phyloP scores from a whole-genome alignment of 2,329 filamentous ascomycete species.

The Colletotrichum chlorophyti region DNA sequence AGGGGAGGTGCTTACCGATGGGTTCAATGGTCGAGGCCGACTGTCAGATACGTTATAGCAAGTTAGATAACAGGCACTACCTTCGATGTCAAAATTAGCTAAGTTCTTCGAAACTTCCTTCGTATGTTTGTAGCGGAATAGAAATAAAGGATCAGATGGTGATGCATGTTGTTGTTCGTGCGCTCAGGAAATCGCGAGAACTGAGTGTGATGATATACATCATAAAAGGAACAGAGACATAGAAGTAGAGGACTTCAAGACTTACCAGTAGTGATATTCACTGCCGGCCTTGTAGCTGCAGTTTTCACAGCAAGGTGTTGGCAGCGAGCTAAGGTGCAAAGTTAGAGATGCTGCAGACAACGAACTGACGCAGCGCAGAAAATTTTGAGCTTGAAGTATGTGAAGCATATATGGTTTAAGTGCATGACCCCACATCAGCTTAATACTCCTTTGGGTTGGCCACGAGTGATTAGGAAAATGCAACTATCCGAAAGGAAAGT shows the following conservation, averaged over 20 bases:
- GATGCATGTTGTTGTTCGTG: conserved; percentile 75
- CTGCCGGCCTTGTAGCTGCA: background rate
- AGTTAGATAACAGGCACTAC: no score
- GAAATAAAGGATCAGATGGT: conserved; percentile 69
- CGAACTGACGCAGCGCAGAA: conserved; percentile 15
- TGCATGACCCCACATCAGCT: background rate
- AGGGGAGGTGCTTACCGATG: background rate
- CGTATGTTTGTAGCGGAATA: no score
- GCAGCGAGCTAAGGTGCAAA: no score
- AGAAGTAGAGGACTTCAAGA: conserved; percentile 18
- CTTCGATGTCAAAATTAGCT: no score
- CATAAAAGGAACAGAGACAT: conserved; percentile 43
- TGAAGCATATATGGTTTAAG: background rate
- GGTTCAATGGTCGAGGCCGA: no score
- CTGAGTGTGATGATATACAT: conserved; percentile 61
- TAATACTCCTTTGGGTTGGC: background rate
- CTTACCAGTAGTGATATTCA: conserved; percentile 31
- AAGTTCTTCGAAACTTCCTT: no score
- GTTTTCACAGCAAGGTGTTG: no score
- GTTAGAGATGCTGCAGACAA: no score
- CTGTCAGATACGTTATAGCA: no score
- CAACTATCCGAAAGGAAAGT: background rate
- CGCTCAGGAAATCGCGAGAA: conserved; percentile 69
- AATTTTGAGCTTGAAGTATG: conserved; percentile 31
- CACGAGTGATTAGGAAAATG: background rate